phyloP scores from a whole-genome alignment of 179 eudicot species.

The Beta macrorhiza region DNA sequence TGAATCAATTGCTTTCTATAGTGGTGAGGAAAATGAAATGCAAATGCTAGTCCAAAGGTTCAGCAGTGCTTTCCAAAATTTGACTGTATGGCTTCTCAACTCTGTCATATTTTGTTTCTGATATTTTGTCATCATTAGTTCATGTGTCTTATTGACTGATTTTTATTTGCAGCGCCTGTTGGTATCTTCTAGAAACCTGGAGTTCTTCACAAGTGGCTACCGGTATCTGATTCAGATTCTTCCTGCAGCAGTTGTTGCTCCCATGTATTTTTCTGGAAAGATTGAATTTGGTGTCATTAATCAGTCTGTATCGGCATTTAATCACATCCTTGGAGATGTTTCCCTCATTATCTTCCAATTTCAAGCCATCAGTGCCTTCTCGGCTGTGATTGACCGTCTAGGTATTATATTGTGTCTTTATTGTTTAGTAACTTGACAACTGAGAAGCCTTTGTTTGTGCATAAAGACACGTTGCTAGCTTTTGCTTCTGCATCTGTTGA shows the following conservation, averaged over 20 bases:
- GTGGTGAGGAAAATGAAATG: constrained; percentile 92
- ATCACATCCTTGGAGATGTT: constrained; percentile 97
- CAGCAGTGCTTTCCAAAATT: constrained; percentile 89
- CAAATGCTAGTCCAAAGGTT: constrained; percentile 83
- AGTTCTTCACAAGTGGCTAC: constrained; percentile 97
- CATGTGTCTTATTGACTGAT: background rate
- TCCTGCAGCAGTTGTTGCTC: constrained; percentile 98
- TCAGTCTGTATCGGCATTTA: constrained; percentile 95
- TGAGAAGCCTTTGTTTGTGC: background rate
- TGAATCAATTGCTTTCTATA: constrained; percentile 96
- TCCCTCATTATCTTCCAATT: constrained; percentile 91
- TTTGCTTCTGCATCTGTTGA: background rate
- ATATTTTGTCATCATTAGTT: background rate
- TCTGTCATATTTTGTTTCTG: background rate
- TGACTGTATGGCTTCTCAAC: constrained; percentile 52
- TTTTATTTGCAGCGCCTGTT: constrained; percentile 64
- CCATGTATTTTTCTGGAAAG: constrained; percentile 96
- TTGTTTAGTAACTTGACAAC: background rate
- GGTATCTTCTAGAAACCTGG: constrained; percentile 90
- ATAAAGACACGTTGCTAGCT: background rate
- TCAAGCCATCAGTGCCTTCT: constrained; percentile 96
- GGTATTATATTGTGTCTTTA: constrained; percentile 43
- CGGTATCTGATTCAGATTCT: constrained; percentile 96
- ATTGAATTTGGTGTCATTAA: constrained; percentile 98
- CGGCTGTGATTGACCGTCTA: constrained; percentile 93